A percentile compares a stretch with the other conserved stretches of the same genome.
phyloP scores from a whole-genome alignment of 202 grass and related monocot genomes.

The Tripidium arundinaceum region DNA sequence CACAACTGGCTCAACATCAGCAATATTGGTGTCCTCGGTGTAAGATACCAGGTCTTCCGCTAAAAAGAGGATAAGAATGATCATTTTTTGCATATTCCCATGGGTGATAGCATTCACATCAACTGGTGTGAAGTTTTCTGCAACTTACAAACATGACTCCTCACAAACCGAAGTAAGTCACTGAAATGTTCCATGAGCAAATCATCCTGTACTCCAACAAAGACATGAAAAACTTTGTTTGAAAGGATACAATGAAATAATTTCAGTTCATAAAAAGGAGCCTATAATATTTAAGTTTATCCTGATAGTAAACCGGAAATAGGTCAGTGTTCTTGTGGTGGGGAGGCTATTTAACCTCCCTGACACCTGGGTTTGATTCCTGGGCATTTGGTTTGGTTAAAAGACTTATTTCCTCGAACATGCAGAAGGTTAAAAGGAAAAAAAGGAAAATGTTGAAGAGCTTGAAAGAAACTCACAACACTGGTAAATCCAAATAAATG shows the following conservation, averaged over 20 bases:
- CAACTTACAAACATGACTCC: slow-evolving; percentile 63
- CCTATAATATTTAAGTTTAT: background rate
- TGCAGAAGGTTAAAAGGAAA: background rate
- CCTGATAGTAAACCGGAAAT: background rate
- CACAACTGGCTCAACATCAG: slow-evolving; percentile 58
- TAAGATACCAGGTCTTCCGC: slow-evolving; percentile 66
- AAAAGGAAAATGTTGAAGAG: background rate
- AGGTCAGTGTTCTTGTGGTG: background rate
- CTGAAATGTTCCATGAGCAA: slow-evolving; percentile 82
- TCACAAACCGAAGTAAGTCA: slow-evolving; percentile 77
- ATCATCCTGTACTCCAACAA: slow-evolving; percentile 59
- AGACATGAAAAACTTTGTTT: slow-evolving; percentile 8
- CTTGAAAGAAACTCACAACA: background rate
- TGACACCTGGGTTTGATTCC: background rate
- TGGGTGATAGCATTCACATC: slow-evolving; percentile 1
- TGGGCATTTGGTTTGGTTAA: background rate
- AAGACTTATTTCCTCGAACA: background rate
- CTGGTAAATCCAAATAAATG: background rate
- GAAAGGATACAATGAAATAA: background rate
- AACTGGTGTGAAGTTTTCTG: slow-evolving; percentile 7
- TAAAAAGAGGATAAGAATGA: slow-evolving; percentile 26
- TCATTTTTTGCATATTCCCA: slow-evolving; percentile 17
- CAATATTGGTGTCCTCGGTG: slow-evolving; percentile 41
- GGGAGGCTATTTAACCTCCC: background rate
- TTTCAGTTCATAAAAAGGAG: background rate